Evolutionary conservation across 495 filamentous ascomycete genomes (phyloP).

Genomic region (Aspergillus sclerotioniger): DNA sequence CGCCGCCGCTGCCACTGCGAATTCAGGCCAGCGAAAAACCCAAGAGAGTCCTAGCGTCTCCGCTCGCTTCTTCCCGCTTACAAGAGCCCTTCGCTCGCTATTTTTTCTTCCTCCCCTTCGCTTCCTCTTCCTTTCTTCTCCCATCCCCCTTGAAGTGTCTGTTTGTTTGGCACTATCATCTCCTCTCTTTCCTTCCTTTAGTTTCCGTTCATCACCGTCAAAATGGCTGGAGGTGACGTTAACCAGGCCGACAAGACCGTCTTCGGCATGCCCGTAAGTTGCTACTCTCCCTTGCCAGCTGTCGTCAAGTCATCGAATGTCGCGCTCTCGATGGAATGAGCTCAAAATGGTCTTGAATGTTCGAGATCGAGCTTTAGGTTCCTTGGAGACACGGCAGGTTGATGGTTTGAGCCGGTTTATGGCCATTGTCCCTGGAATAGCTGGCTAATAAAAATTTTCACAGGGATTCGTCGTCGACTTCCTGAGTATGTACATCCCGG

Average conservation of each 20-base stretch:
- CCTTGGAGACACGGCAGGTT: too few species aligned
- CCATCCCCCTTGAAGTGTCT: slow-evolving; percentile 40
- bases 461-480: slow-evolving; percentile 83
- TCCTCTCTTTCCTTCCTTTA: slow-evolving; percentile 42
- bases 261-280: slow-evolving; percentile 78
- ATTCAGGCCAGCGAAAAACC: slow-evolving; percentile 15
- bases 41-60: slow-evolving; percentile 32
- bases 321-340: slow-evolving; percentile 8
- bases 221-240: slow-evolving; percentile 51
- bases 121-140: slow-evolving; percentile 33
- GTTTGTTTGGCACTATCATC: slow-evolving; percentile 41
- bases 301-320: slow-evolving; percentile 9
- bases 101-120: slow-evolving; percentile 39
- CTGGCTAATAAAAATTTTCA: slow-evolving; percentile 36
- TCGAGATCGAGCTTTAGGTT: not conserved
- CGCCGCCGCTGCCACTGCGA: slow-evolving; percentile 10
- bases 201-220: slow-evolving; percentile 43
- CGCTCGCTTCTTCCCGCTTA: slow-evolving; percentile 44
- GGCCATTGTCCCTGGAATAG: slow-evolving; percentile 3
- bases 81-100: slow-evolving; percentile 40
- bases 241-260: slow-evolving; percentile 68
- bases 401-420: slow-evolving; percentile 1
- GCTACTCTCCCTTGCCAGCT: slow-evolving; percentile 6
- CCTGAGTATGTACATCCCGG: slow-evolving; percentile 70
- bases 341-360: not conserved